Evolutionary conservation across 176 grass and related monocot genomes (phyloP), one percentile per base, ranked within the genome.

Genomic region (Pontederia paniculata): DNA sequence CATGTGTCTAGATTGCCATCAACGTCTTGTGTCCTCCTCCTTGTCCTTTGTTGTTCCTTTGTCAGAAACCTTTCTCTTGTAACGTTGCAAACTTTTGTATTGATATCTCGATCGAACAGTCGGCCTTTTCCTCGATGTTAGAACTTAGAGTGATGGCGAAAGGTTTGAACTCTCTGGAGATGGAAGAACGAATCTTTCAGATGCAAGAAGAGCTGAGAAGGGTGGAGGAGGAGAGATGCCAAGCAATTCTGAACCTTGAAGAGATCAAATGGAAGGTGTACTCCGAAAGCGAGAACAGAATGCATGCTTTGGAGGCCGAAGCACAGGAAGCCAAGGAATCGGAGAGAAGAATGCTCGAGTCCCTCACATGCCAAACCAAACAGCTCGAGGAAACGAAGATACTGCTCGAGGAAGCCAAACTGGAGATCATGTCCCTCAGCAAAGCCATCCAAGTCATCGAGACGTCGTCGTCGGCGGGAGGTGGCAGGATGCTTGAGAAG

Each of bases 371-470:
- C 60, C 86, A 97, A 77, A 97, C 86, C 15, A 90, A 88, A 78
- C 82, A 97, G 73, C 72, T 97, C 4, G 91, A 97, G 70, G 66
- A 84, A 54, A 97, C 91, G 55, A 90, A 90, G 79, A 97, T 97
- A 3, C 65, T 57, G 9, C 80, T 88, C 0, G 86, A 97, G 65
- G 91, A 97, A 19, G 70, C 86, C 21, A 71, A 77, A 62, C 62
- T 90, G 31, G 86, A 88, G 55, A 49, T 79, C 2, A 28, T 50
- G 9, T 62, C 77, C n/a, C 65, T 79, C 28, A 18, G 62, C 17
- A 80, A 81, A 7, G 20, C 31, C 1, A 50, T 63, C 16, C 55
- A 58, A 49, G 10, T 45, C 1, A 52, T 78, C 0, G 81, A 95
- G 66, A 17, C 62, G 17, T 63, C 70, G 17, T 63, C 70, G 15